Base-by-base conservation (phyloP, 2,329 filamentous ascomycete genomes). In the Penicillium sp. region DNA sequence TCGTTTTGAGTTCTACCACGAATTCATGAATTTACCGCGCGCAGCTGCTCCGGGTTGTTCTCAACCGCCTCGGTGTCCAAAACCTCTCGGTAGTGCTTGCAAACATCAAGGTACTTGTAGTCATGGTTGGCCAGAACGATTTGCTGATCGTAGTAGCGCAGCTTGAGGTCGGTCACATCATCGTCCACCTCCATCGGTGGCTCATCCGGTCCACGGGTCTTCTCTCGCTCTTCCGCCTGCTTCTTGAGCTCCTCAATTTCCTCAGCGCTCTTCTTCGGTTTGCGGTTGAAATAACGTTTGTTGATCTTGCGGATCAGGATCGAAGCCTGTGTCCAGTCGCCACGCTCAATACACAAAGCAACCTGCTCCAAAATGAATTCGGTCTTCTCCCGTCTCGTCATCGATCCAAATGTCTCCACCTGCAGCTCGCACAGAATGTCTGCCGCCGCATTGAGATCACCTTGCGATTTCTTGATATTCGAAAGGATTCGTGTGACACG, bases 311-410 rank as follows among this genome's bases (percentile, higher is more conserved):
- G 90, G 75, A 89, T 91, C 51, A 99, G 82, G 68, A 99, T 97
- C 50, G 88, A 87, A 29, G 93, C 95, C 75, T 99, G 96, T 68
- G 89, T 96, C 93, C 93, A 99, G 75, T 99, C 95, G 56, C 88
- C 90, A 70, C 88, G 93, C 78, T 97, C 90, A 74, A 99, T 98
- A 80, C 95, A 99, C 52, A 99, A 84, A 33, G 87, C 85, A 41
- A 98, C 93, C 77, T 99, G 95, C 61, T 96, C 90, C 52, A 99
- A 82, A 70, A 99, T 99, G 74, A 99, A 99, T 71, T 98, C 95
- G 5, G 93, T 97, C 88, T 99, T 99, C 76, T 99, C 95, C 68
- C 95, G 86, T 68, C 95, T 85, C 62, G 91, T 90, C 95, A 99
- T 99, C 22, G 93, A 98, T 9, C 95, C 95, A 75, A 99, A 99